A percentile compares a stretch with the other conserved stretches of the same genome.
Conservation (phyloP, 257 asterid genomes). For the Solanum infundibuliforme region DNA sequence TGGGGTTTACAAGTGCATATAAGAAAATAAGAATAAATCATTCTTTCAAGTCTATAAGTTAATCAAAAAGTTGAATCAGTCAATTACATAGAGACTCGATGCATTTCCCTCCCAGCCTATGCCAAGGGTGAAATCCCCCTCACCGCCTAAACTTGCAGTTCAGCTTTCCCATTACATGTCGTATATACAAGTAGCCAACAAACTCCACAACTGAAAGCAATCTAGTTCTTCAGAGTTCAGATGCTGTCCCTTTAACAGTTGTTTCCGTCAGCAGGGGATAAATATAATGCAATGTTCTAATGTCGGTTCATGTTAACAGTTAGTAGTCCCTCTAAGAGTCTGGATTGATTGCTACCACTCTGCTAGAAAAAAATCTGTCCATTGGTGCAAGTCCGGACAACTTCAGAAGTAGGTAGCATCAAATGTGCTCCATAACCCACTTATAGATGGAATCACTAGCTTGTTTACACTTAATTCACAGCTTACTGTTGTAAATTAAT, state of each 20-base stretch:
- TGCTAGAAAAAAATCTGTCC: background rate
- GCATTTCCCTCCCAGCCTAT: too few species aligned
- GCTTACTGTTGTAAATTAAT: background rate
- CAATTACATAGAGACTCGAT: background rate
- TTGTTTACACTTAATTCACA: background rate
- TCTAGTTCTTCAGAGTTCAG: background rate
- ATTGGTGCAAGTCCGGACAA: background rate
- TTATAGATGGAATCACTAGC: background rate
- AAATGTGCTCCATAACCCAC: conserved; percentile 12
- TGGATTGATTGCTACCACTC: background rate
- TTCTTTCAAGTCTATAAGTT: background rate
- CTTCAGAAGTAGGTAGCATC: background rate
- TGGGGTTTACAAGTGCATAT: background rate
- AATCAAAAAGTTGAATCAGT: background rate
- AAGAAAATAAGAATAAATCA: background rate
- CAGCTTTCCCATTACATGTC: background rate
- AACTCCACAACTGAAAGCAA: background rate
- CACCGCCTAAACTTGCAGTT: background rate
- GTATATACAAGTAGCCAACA: background rate
- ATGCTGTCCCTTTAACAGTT: background rate
- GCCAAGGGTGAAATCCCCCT: background rate
- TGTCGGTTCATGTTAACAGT: background rate
- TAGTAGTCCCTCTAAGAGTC: background rate
- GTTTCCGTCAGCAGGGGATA: background rate
- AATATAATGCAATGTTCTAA: background rate